phyloP scores from a whole-genome alignment of 192 early-diverging fungal species.

The Coemansia sp. region DNA sequence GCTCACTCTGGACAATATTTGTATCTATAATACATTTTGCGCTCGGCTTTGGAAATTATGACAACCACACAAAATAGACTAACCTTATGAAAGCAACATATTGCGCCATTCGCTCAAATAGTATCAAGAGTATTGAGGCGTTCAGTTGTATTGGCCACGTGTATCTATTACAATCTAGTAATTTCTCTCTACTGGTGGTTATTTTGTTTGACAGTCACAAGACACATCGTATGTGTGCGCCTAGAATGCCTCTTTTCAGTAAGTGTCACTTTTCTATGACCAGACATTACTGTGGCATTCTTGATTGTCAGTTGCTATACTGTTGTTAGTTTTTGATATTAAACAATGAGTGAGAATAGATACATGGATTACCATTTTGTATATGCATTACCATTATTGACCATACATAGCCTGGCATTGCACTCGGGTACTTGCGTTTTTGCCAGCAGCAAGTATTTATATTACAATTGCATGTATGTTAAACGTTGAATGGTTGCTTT shows the following conservation, averaged over 20 bases:
- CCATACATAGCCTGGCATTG: neutral
- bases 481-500: neutral
- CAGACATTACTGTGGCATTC: neutral
- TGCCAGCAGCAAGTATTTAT: neutral
- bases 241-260: neutral
- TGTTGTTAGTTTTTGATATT: neutral
- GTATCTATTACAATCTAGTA: neutral
- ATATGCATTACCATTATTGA: constrained; percentile 1
- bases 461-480: neutral
- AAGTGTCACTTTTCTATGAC: neutral
- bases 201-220: constrained; percentile 5
- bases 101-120: neutral
- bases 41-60: neutral
- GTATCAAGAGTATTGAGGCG: neutral
- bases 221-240: neutral
- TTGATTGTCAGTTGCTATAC: neutral
- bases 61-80: neutral
- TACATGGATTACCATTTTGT: neutral
- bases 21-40: neutral
- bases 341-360: neutral
- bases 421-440: neutral
- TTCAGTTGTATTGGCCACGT: neutral
- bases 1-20: neutral
- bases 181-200: neutral
- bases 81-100: neutral